These are phyloP conservation scores for Fusarium albidum DNA, from an alignment of 2,329 filamentous ascomycete species.

Conservation along the genomic window DNA sequence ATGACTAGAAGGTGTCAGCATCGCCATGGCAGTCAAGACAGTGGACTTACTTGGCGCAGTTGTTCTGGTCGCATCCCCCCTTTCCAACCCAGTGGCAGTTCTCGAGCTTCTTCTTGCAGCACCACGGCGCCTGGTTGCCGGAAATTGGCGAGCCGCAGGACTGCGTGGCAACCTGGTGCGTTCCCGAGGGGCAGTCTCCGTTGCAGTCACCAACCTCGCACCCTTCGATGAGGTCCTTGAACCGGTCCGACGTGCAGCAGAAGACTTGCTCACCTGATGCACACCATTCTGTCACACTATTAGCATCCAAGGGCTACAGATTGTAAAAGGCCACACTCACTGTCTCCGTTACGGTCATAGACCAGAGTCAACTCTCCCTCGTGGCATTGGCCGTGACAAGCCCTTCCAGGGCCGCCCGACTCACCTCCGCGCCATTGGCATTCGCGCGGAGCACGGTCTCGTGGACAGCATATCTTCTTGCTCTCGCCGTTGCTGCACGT, in stretches of 20 bases:
- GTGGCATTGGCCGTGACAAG: slow-evolving; percentile 5
- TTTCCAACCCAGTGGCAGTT: slow-evolving; percentile 9
- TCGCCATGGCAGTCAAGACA: no score
- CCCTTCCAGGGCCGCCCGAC: no score
- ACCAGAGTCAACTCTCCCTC: slow-evolving; percentile 1
- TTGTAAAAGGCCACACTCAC: no score
- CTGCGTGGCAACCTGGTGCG: neutral
- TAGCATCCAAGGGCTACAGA: neutral
- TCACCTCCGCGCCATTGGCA: neutral
- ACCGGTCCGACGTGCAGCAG: slow-evolving; percentile 1
- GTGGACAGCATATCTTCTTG: no score
- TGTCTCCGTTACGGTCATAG: slow-evolving; percentile 1
- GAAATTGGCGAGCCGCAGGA: no score
- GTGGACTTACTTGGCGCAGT: slow-evolving; percentile 4
- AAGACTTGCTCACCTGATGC: slow-evolving; percentile 3
- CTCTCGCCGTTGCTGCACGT: no score
- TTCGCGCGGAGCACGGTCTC: no score
- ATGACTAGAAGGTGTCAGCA: no score
- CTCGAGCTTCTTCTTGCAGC: slow-evolving; percentile 9
- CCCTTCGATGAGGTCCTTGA: neutral
- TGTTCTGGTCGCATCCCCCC: slow-evolving; percentile 4
- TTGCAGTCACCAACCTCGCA: slow-evolving; percentile 4
- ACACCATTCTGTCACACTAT: neutral
- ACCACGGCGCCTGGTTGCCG: no score
- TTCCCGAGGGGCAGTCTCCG: slow-evolving; percentile 3